Base-by-base conservation (phyloP, 106 monocot species). In the Alisma plantagoaquatica region DNA sequence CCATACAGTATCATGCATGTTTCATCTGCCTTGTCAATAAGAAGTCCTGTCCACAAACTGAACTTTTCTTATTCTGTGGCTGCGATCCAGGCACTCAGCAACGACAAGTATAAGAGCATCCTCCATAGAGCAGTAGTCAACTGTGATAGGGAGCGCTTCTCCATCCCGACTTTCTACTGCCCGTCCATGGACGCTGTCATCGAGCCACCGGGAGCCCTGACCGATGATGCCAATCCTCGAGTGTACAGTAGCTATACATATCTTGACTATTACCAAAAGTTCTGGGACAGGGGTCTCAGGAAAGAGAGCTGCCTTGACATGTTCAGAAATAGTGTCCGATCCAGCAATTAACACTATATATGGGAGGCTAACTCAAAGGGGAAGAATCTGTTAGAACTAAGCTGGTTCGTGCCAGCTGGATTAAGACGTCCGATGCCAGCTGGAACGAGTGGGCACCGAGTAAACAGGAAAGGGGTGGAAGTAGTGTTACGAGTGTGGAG, bases 31-130 rank as follows among this genome's bases (percentile, higher is more conserved):
- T n/a, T n/a, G n/a, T n/a, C n/a, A n/a, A n/a, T n/a, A n/a, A n/a
- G n/a, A n/a, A n/a, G n/a, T n/a, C n/a, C n/a, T n/a, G n/a, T n/a
- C n/a, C n/a, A n/a, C n/a, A n/a, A n/a, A n/a, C n/a, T n/a, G n/a
- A n/a, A n/a, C n/a, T n/a, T n/a, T n/a, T n/a, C n/a, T n/a, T n/a
- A n/a, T n/a, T n/a, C n/a, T n/a, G n/a, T n/a, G n/a, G n/a, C n/a
- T n/a, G n/a, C n/a, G n/a, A n/a, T n/a, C n/a, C 33, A 76, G 75
- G 70, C 23, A 10, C 54, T 76, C 14, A 76, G 75, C 59, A 76
- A 76, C 20, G 65, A 54, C n/a, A 46, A 24, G 2, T 77, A 61
- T 33, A 71, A 66, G 38, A 77, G 76, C 24, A 71, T 67, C 21
- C 71, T 66, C 19, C 76, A 77, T 32, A 57, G 76, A 8, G 76